Conservation (phyloP, 495 filamentous ascomycete species). For the Hypoxylon lenormandii region DNA sequence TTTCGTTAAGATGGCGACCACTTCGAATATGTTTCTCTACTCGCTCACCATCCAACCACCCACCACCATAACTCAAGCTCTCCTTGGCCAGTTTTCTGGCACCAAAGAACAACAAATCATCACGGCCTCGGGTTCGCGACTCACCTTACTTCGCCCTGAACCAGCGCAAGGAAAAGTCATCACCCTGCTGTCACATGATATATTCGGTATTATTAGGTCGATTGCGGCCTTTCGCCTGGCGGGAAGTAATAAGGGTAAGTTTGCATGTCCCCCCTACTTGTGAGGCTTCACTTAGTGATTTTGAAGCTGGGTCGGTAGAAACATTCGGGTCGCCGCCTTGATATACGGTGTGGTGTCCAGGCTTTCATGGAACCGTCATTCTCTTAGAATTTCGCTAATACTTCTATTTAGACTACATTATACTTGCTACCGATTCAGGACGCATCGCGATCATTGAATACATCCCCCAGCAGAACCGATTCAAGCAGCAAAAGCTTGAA, state of each 20-base stretch:
- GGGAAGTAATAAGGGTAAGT: constrained; percentile 95
- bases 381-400: constrained; percentile 69
- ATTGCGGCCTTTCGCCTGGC: constrained; percentile 89
- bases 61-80: constrained; percentile 86
- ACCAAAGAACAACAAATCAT: constrained; percentile 97
- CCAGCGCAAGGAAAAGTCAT: constrained; percentile 84
- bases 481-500: constrained; percentile 90
- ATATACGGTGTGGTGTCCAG: constrained; percentile 45
- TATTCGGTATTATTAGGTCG: constrained; percentile 92
- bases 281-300: constrained; percentile 91
- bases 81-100: constrained; percentile 92
- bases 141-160: constrained; percentile 88
- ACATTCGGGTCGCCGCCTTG: constrained; percentile 57
- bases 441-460: constrained; percentile 95
- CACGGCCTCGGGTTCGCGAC: constrained; percentile 87
- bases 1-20: constrained; percentile 83
- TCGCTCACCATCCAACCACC: constrained; percentile 92
- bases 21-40: constrained; percentile 97
- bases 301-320: constrained; percentile 71
- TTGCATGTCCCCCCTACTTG: constrained; percentile 52
- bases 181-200: constrained; percentile 87
- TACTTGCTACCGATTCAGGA: constrained; percentile 93
- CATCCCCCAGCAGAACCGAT: constrained; percentile 83
- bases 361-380: constrained; percentile 3
- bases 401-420: constrained; percentile 84